These are phyloP conservation scores for Eimeria mitis DNA, from an alignment of 169 alveolate genomes.

Conservation along the genomic window DNA sequence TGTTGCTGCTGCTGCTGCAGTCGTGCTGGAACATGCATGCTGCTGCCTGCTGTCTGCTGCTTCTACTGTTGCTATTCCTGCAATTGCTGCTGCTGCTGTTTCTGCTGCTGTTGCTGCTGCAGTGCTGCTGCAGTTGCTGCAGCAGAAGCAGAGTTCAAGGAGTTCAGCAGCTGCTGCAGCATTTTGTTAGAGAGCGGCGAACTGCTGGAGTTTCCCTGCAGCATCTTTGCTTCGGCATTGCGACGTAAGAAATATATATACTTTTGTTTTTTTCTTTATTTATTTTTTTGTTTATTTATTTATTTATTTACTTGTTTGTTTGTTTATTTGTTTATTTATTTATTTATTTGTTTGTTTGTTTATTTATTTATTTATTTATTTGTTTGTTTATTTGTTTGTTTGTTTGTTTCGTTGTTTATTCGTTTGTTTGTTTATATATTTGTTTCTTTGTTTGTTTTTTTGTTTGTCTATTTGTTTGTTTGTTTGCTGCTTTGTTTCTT, in stretches of 20 bases:
- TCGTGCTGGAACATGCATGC: no score
- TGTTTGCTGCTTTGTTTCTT: not conserved
- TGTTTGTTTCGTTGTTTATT: not conserved
- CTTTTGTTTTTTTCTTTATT: not conserved
- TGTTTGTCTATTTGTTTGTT: not conserved
- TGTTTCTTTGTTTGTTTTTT: not conserved
- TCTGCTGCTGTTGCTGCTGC: conserved; percentile 13
- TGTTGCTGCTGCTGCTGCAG: no score
- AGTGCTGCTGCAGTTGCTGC: conserved; percentile 45
- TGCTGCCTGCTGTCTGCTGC: not conserved
- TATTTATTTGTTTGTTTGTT: not conserved
- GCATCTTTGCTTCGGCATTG: not conserved
- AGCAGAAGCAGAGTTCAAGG: conserved; percentile 10
- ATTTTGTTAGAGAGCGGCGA: conserved; percentile 4
- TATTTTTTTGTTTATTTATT: not conserved
- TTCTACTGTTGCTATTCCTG: not conserved
- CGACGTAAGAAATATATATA: not conserved
- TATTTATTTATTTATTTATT: not conserved
- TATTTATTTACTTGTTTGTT: no score
- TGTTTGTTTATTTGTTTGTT: not conserved
- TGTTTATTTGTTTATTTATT: no score
- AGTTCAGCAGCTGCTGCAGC: not conserved
- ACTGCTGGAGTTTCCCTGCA: not conserved
- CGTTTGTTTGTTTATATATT: not conserved
- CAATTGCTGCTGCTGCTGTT: not conserved